phyloP scores from a whole-genome alignment of 2,329 filamentous ascomycete species.

The Aspergillus awamori region DNA sequence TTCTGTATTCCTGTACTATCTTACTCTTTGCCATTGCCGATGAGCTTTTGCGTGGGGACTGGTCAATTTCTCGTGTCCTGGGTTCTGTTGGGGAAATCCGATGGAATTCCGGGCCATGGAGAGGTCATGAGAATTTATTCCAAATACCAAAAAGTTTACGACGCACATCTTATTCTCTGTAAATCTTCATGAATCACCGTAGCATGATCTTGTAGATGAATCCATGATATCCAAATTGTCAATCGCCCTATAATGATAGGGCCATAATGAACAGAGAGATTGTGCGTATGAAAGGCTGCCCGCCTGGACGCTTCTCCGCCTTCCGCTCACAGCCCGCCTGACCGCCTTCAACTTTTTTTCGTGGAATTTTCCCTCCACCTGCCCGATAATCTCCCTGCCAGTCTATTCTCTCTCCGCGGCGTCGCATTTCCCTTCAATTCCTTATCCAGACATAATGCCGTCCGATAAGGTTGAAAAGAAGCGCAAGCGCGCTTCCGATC shows the following conservation, averaged over 20 bases:
- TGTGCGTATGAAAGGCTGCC: neutral
- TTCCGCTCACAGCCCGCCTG: slow-evolving; percentile 24
- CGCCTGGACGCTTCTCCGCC: slow-evolving; percentile 19
- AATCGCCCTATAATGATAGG: too few relatives aligned
- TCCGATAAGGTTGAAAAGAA: slow-evolving; percentile 50
- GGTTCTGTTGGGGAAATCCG: slow-evolving; percentile 20
- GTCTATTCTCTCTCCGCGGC: neutral
- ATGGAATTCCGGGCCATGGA: slow-evolving; percentile 35
- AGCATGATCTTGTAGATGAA: neutral
- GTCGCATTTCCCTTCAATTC: neutral
- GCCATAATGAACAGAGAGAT: too few relatives aligned
- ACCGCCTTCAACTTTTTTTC: slow-evolving; percentile 32
- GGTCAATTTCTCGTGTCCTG: slow-evolving; percentile 39
- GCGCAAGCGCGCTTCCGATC: slow-evolving; percentile 53
- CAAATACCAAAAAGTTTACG: slow-evolving; percentile 32
- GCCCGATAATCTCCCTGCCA: slow-evolving; percentile 2
- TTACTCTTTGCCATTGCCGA: slow-evolving; percentile 22
- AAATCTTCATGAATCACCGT: neutral
- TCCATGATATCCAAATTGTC: neutral
- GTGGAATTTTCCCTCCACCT: slow-evolving; percentile 29
- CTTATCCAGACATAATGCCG: slow-evolving; percentile 31
- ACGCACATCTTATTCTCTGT: slow-evolving; percentile 12
- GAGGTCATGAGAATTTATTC: slow-evolving; percentile 42
- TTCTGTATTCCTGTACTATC: slow-evolving; percentile 18
- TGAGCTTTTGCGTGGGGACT: slow-evolving; percentile 34